Base-by-base conservation (phyloP, 2,329 filamentous ascomycete genomes). In the Chrysosporium queenslandicum region DNA sequence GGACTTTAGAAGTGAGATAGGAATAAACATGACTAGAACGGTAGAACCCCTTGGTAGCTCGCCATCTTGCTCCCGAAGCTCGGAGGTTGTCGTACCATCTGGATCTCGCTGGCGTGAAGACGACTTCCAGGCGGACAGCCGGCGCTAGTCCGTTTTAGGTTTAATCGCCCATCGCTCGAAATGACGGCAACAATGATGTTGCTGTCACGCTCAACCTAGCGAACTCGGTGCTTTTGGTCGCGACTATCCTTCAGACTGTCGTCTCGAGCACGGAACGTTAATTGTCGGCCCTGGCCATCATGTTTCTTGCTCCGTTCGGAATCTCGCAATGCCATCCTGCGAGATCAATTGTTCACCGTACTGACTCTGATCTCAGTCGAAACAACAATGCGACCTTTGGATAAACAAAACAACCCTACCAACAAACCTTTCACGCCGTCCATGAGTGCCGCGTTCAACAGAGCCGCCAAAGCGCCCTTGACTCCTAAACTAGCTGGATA, bases 371-470 rank as follows among this genome's bases (percentile, higher is more conserved):
- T 21, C 9, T 41, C 34, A 46, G 16, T 23, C 50, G 63, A 58
- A 55, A 57, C 64, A 61, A 58, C 65, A 62, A 70, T 73, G 64
- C 73, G 78, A 68, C 70, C 70, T 56, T 66, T 67, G 64, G 74
- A 78, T 69, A 77, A 74, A 70, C 74, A 72, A 49, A 72, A 70
- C 68, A 72, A 69, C 62, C 41, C 39, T 23, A 14, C 49, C n/a
- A 68, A 68, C 62, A 73, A 74, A 71, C 79, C 82, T 37, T 76
- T 85, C 63, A 83, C 83, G 71, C 85, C 87, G 50, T 78, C 81
- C 54, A 79, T 89, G 61, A 78, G 76, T 66, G 77, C 83, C 58
- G 79, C 77, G 43, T 74, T 77, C 60, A 51, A 29, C 30, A 82
- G 77, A 53, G 70, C 71, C 39, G 70, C 68, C 56, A 78, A 77